Percentiles rank a stretch among this genome's conserved stretches.
Conservation (phyloP, 2,329 filamentous ascomycete genomes). For the Talaromyces sp. region DNA sequence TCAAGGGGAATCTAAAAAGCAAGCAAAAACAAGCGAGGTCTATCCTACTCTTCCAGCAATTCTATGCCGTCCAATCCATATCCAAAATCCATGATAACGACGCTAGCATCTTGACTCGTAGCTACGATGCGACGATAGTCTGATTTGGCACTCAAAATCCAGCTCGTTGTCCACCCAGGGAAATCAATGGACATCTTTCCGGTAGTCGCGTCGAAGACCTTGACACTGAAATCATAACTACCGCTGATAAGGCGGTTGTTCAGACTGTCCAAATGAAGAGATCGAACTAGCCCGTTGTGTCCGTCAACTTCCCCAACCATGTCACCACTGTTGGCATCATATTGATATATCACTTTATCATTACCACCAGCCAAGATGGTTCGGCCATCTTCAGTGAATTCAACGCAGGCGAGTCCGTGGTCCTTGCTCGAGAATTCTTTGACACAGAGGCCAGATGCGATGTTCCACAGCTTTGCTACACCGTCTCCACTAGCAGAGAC, state of each 20-base stretch:
- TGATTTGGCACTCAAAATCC: slow-evolving; percentile 93
- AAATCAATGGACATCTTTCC: slow-evolving; percentile 78
- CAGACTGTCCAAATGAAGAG: slow-evolving; percentile 82
- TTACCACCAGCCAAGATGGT: slow-evolving; percentile 93
- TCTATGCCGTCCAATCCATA: slow-evolving; percentile 55
- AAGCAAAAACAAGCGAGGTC: slow-evolving; percentile 17
- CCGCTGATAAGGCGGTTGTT: slow-evolving; percentile 85
- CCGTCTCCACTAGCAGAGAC: slow-evolving; percentile 94
- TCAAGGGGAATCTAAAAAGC: slow-evolving; percentile 17
- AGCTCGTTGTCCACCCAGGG: slow-evolving; percentile 92
- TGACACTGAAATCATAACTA: slow-evolving; percentile 93
- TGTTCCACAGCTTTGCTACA: slow-evolving; percentile 90
- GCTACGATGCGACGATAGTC: slow-evolving; percentile 94
- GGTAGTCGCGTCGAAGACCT: slow-evolving; percentile 83
- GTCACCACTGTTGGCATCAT: slow-evolving; percentile 86
- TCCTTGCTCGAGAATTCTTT: slow-evolving; percentile 88
- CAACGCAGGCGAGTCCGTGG: slow-evolving; percentile 89
- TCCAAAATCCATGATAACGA: slow-evolving; percentile 91
- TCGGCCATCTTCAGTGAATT: slow-evolving; percentile 92
- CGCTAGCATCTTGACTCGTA: slow-evolving; percentile 89
- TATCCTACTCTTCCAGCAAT: slow-evolving; percentile 43
- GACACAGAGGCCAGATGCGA: slow-evolving; percentile 80
- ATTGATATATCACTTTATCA: slow-evolving; percentile 92
- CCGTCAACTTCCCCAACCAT: slow-evolving; percentile 77
- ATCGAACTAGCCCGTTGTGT: slow-evolving; percentile 82